phyloP scores from a whole-genome alignment of 2,329 filamentous ascomycete species.

The Arthrobotrys megalospora region DNA sequence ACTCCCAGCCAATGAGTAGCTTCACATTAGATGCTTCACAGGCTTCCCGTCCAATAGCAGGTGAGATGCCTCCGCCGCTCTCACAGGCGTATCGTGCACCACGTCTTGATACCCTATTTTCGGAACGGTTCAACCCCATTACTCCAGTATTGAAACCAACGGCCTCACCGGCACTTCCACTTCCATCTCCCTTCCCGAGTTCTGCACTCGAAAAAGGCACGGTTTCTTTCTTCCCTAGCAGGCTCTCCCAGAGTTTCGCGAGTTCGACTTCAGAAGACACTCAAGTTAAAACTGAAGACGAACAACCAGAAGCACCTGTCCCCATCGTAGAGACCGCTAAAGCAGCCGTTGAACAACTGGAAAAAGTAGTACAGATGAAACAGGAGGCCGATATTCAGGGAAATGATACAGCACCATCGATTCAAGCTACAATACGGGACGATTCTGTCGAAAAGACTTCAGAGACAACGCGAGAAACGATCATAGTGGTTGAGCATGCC shows the following conservation, averaged over 20 bases:
- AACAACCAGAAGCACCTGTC: neutral
- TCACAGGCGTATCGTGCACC: constrained; percentile 23
- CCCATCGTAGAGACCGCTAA: constrained; percentile 2
- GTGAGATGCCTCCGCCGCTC: constrained; percentile 38
- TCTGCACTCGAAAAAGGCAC: constrained; percentile 35
- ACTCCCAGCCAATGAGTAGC: constrained; percentile 57
- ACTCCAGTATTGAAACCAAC: constrained; percentile 47
- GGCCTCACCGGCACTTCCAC: constrained; percentile 40
- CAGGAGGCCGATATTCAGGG: neutral
- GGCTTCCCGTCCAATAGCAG: constrained; percentile 6
- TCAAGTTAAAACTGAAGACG: neutral
- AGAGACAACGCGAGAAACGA: constrained; percentile 29
- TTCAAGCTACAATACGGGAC: neutral
- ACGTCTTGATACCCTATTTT: constrained; percentile 31
- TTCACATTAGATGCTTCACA: constrained; percentile 38
- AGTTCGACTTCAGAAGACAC: neutral
- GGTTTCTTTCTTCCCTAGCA: constrained; percentile 49
- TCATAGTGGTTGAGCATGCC: constrained; percentile 43
- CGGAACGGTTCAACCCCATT: constrained; percentile 27
- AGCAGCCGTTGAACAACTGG: constrained; percentile 25
- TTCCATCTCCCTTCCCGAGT: constrained; percentile 52
- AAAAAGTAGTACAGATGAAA: neutral
- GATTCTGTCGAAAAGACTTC: neutral
- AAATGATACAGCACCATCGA: neutral
- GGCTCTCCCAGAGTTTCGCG: constrained; percentile 37